Evolutionary conservation across 306 rosid species (phyloP).

Genomic region (Pueraria montana): DNA sequence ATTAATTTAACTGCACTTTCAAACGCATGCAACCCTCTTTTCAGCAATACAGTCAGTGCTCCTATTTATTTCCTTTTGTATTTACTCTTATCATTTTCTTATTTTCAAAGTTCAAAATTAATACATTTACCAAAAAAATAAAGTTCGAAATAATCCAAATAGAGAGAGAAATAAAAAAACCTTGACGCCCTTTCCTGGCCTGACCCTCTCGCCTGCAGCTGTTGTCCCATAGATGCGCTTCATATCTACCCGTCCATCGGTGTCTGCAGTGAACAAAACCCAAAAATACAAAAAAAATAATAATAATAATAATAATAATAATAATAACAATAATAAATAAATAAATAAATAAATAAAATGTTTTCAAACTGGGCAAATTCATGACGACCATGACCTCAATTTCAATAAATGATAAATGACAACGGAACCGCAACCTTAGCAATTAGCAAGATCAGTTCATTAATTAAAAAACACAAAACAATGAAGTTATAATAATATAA

Average conservation of each 20-base stretch:
- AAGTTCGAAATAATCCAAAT: neutral
- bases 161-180: conserved; percentile 41
- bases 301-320: neutral
- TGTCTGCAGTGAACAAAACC: conserved; percentile 61
- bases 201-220: conserved; percentile 92
- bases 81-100: neutral
- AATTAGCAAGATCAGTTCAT: neutral
- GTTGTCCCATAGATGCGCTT: conserved; percentile 99
- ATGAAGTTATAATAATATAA: no score
- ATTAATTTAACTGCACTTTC: neutral
- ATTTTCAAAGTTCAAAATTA: neutral
- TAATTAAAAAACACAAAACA: neutral
- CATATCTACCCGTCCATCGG: conserved; percentile 97
- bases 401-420: conserved; percentile 8
- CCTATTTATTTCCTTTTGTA: conserved; percentile 5
- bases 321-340: no score
- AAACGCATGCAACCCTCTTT: conserved; percentile 55
- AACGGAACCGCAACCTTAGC: neutral
- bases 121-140: neutral
- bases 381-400: neutral
- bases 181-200: conserved; percentile 97
- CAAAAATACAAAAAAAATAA: neutral
- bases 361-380: conserved; percentile 6
- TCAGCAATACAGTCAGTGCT: neutral
- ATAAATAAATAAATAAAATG: neutral